Conservation (phyloP, 768 basidiomycete species). For the Lentinus brumalis region DNA sequence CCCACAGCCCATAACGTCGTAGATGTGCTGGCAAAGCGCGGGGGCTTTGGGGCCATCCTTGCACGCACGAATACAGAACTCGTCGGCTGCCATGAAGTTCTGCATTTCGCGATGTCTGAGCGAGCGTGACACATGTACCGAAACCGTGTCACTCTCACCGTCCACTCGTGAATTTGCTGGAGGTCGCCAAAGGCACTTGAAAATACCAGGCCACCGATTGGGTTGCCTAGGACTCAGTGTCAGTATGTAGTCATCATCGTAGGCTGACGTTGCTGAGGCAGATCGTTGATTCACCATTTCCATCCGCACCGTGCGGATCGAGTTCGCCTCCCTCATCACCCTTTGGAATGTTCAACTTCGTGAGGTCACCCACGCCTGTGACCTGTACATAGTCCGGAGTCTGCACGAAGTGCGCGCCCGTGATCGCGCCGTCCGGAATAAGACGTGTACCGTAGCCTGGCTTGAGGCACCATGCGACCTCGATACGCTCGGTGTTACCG, state of each 20-base stretch:
- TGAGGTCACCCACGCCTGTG: slow-evolving; percentile 68
- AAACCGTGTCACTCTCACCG: slow-evolving; percentile 37
- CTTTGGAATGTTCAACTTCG: slow-evolving; percentile 60
- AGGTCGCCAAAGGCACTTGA: slow-evolving; percentile 66
- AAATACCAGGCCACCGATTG: slow-evolving; percentile 72
- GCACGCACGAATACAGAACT: slow-evolving; percentile 78
- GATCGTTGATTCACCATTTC: slow-evolving; percentile 41
- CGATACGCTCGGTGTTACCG: slow-evolving; percentile 61
- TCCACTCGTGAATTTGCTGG: slow-evolving; percentile 73
- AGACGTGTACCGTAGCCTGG: slow-evolving; percentile 62
- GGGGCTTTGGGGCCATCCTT: slow-evolving; percentile 53
- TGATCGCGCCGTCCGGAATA: slow-evolving; percentile 74
- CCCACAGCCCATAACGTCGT: slow-evolving; percentile 54
- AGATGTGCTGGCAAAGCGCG: slow-evolving; percentile 60
- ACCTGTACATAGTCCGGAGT: slow-evolving; percentile 77
- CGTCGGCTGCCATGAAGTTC: slow-evolving; percentile 61
- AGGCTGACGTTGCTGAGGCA: background rate
- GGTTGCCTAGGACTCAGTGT: slow-evolving; percentile 45
- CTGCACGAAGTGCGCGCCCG: slow-evolving; percentile 67
- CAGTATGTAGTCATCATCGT: too few relatives aligned
- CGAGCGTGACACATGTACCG: slow-evolving; percentile 5
- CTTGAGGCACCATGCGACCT: slow-evolving; percentile 58
- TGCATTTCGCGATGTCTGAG: slow-evolving; percentile 21
- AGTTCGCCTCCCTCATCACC: slow-evolving; percentile 67
- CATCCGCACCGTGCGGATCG: slow-evolving; percentile 69